Conservation (phyloP, 352 stramenopile genomes). For the Pythium scleroteichum region DNA sequence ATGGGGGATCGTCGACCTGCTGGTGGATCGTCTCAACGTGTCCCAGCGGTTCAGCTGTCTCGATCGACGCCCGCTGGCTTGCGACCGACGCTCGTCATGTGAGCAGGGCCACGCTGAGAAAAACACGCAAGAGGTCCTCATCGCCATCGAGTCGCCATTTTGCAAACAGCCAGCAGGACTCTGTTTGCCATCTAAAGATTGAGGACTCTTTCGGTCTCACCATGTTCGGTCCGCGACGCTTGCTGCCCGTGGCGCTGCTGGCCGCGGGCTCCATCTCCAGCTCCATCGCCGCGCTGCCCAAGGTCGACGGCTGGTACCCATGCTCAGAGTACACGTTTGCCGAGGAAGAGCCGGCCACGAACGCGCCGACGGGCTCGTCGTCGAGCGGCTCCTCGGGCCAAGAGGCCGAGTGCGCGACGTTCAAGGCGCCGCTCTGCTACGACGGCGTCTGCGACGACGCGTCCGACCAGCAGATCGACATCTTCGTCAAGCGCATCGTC, state of each 20-base stretch:
- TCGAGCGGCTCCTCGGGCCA: conserved; percentile 3
- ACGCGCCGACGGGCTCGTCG: not conserved
- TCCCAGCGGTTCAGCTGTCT: no score
- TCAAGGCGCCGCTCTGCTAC: conserved; percentile 45
- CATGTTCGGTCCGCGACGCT: not conserved
- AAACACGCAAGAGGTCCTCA: no score
- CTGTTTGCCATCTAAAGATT: no score
- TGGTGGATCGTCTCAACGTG: conserved; percentile 1
- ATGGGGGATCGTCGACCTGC: not conserved
- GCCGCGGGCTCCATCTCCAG: not conserved
- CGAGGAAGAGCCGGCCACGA: conserved; percentile 1
- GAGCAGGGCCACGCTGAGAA: no score
- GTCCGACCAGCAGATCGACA: conserved; percentile 33
- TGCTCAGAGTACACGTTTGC: conserved; percentile 25
- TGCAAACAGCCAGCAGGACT: not conserved
- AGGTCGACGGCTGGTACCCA: conserved; percentile 51
- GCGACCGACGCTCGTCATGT: no score
- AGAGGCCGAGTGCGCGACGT: conserved; percentile 39
- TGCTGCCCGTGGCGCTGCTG: not conserved
- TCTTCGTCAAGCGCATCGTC: conserved; percentile 50
- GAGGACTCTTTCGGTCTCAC: not conserved
- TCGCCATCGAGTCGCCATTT: no score
- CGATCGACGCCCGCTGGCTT: no score
- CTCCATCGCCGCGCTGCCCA: not conserved
- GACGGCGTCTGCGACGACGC: conserved; percentile 34